Evolutionary conservation across 139 green algal genomes (phyloP).

Genomic region (Chlamydomonas sp.): DNA sequence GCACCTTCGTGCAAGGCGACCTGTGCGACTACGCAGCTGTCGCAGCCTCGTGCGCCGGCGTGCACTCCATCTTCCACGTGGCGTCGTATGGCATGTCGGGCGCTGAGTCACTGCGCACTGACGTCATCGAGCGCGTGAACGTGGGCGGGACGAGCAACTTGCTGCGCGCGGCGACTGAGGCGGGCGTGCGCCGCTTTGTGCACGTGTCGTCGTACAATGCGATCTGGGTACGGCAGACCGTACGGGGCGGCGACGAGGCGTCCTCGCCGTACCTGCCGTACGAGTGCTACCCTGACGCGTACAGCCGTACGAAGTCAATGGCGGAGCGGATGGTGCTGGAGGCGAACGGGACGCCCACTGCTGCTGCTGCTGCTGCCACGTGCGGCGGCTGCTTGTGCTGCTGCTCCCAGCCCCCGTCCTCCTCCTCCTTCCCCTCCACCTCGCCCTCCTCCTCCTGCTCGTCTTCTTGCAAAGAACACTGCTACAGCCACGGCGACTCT

Average conservation of each 20-base stretch:
- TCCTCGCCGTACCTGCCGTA: background rate
- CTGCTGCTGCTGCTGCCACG: too few relatives aligned
- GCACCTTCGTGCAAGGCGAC: background rate
- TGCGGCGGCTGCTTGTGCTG: too few relatives aligned
- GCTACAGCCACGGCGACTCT: too few relatives aligned
- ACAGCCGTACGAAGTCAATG: constrained; percentile 50
- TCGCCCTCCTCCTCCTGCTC: too few relatives aligned
- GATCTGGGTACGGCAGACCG: constrained; percentile 3
- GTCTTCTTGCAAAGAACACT: too few relatives aligned
- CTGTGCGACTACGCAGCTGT: background rate
- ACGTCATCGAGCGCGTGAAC: constrained; percentile 17
- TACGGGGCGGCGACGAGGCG: constrained; percentile 33
- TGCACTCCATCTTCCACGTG: background rate
- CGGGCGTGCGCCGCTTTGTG: constrained; percentile 42
- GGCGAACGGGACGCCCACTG: constrained; percentile 22
- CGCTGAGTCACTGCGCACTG: constrained; percentile 4
- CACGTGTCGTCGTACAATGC: constrained; percentile 47
- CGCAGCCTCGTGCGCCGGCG: background rate
- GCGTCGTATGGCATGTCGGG: constrained; percentile 28
- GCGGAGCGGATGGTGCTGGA: constrained; percentile 50
- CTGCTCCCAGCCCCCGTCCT: too few relatives aligned
- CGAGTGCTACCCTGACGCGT: constrained; percentile 29
- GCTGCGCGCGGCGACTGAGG: constrained; percentile 9
- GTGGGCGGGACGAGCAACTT: constrained; percentile 42
- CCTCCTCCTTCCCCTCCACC: too few relatives aligned